phyloP scores from a whole-genome alignment of 164 flowering plant genomes.

The Vitis cinerea region DNA sequence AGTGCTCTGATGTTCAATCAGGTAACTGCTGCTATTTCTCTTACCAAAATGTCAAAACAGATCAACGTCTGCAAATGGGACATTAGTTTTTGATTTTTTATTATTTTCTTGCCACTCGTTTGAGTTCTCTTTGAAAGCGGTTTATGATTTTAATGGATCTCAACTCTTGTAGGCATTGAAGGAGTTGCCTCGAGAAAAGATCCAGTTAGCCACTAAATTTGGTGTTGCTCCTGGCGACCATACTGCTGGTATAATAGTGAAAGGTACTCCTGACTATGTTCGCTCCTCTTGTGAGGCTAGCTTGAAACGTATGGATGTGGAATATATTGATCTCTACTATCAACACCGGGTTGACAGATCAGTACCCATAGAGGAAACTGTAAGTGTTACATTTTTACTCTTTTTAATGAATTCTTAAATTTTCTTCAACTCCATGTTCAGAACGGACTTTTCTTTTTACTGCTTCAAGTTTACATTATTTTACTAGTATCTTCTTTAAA shows the following conservation, averaged over 20 bases:
- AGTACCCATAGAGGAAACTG: conserved; percentile 45
- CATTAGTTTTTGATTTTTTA: too few relatives aligned
- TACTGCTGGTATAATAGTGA: conserved; percentile 9
- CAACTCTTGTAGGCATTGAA: conserved; percentile 34
- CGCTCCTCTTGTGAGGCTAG: conserved; percentile 49
- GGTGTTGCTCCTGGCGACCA: conserved; percentile 22
- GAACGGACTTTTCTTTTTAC: too few relatives aligned
- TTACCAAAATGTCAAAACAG: too few relatives aligned
- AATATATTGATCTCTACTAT: conserved; percentile 52
- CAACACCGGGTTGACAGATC: conserved; percentile 42
- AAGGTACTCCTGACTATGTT: conserved; percentile 47
- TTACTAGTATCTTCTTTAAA: neutral
- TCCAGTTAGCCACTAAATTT: conserved; percentile 49
- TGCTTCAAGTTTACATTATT: too few relatives aligned
- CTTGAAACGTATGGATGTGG: conserved; percentile 45
- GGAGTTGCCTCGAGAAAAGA: conserved; percentile 45
- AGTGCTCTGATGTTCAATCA: too few relatives aligned
- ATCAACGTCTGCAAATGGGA: too few relatives aligned
- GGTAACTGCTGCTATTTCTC: too few relatives aligned
- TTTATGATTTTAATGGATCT: too few relatives aligned
- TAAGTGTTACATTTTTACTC: conserved; percentile 10
- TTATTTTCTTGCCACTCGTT: too few relatives aligned
- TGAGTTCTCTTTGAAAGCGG: too few relatives aligned
- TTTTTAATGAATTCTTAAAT: neutral
- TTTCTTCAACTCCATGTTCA: too few relatives aligned